These are phyloP conservation scores for Athelia psychrophila DNA, from an alignment of 1,284 basidiomycete genomes.

Conservation along the genomic window DNA sequence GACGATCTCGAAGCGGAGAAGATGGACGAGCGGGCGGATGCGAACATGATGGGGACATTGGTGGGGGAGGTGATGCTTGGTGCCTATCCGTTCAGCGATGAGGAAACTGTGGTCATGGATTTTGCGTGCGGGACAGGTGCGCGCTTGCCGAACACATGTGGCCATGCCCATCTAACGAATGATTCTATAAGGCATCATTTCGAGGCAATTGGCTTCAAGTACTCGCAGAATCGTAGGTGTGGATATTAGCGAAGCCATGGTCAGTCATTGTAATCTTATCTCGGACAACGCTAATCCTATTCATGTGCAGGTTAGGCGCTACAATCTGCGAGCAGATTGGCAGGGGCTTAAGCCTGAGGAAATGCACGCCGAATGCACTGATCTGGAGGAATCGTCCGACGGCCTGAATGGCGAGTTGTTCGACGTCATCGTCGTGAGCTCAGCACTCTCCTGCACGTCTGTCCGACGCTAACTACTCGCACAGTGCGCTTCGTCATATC, in stretches of 20 bases:
- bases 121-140: conserved; percentile 70
- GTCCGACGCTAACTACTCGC: conserved; percentile 15
- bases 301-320: conserved; percentile 32
- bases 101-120: conserved; percentile 58
- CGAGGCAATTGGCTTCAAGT: conserved; percentile 50
- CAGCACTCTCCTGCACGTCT: neutral
- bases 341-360: conserved; percentile 57
- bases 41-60: neutral
- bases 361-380: conserved; percentile 55
- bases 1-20: neutral
- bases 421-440: conserved; percentile 58
- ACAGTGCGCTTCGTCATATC: conserved; percentile 67
- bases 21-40: neutral
- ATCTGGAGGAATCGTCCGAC: conserved; percentile 40
- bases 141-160: conserved; percentile 8
- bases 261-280: conserved; percentile 26
- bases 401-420: conserved; percentile 53
- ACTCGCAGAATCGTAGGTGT: conserved; percentile 61
- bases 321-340: conserved; percentile 51
- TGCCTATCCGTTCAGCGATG: conserved; percentile 50
- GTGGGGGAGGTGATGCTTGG: conserved; percentile 40
- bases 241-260: conserved; percentile 64
- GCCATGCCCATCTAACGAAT: neutral
- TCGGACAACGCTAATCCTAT: neutral
- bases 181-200: conserved; percentile 47